These are phyloP conservation scores for Orbilia ellipsospora DNA, from an alignment of 2,329 filamentous ascomycete species.

Conservation along the genomic window DNA sequence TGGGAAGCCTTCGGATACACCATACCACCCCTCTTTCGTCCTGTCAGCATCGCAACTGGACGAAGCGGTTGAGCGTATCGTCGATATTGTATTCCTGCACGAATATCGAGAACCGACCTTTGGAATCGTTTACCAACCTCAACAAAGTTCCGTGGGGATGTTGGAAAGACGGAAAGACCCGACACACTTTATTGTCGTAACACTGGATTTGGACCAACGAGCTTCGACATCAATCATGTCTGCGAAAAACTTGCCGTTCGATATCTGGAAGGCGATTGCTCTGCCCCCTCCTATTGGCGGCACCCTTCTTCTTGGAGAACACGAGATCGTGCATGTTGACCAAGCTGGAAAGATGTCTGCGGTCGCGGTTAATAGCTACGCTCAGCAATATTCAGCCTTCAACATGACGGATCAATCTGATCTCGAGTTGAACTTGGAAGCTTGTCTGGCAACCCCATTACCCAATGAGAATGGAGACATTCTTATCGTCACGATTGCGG, in stretches of 20 bases:
- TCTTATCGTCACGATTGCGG: slow-evolving; percentile 81
- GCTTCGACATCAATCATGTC: slow-evolving; percentile 93
- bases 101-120: slow-evolving; percentile 98
- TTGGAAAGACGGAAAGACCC: slow-evolving; percentile 76
- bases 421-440: slow-evolving; percentile 81
- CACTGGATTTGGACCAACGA: slow-evolving; percentile 89
- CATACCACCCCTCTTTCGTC: slow-evolving; percentile 92
- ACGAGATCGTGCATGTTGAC: slow-evolving; percentile 94
- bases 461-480: slow-evolving; percentile 82
- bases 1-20: slow-evolving; percentile 67
- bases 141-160: slow-evolving; percentile 78
- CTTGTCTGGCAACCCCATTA: slow-evolving; percentile 79
- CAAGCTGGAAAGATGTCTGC: slow-evolving; percentile 94
- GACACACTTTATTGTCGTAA: slow-evolving; percentile 92
- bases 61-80: slow-evolving; percentile 83
- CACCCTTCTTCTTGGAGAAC: slow-evolving; percentile 83
- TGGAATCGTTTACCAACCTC: slow-evolving; percentile 85
- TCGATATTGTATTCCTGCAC: slow-evolving; percentile 91
- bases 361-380: slow-evolving; percentile 90
- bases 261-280: slow-evolving; percentile 83
- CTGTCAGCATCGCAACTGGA: slow-evolving; percentile 89
- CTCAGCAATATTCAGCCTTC: slow-evolving; percentile 83
- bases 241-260: slow-evolving; percentile 84
- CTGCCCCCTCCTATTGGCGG: slow-evolving; percentile 88
- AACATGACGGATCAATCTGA: slow-evolving; percentile 83